Evolutionary conservation across 2,329 filamentous ascomycete species (phyloP).

Genomic region (Aureobasidium sp.): DNA sequence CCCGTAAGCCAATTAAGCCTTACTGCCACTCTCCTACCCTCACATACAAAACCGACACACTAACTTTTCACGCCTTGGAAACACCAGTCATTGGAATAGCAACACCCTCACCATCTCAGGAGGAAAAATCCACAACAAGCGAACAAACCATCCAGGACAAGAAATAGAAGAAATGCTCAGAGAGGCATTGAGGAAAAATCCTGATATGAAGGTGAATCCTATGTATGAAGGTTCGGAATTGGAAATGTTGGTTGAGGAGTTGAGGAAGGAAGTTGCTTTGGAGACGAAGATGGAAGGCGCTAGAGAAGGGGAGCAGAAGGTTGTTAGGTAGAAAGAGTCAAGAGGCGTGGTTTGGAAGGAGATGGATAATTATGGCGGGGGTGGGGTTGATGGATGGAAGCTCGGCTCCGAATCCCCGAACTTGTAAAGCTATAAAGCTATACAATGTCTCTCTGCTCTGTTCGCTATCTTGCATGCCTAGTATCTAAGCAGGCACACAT

Average conservation of each 20-base stretch:
- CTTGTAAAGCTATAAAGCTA: too few relatives aligned
- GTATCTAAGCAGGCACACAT: background rate
- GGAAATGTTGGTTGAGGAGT: background rate
- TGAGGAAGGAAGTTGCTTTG: background rate
- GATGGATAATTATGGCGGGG: too few relatives aligned
- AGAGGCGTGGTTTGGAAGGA: background rate
- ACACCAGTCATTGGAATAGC: too few relatives aligned
- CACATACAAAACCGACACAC: too few relatives aligned
- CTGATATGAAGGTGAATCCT: background rate
- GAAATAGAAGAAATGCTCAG: background rate
- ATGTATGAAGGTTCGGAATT: background rate
- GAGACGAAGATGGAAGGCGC: background rate
- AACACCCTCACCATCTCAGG: too few relatives aligned
- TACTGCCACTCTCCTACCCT: too few relatives aligned
- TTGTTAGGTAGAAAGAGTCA: background rate
- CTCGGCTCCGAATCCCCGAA: too few relatives aligned
- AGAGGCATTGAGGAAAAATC: background rate
- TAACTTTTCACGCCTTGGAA: background rate
- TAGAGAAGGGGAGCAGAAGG: background rate
- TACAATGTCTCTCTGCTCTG: too few relatives aligned
- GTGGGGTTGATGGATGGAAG: too few relatives aligned
- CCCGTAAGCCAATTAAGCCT: background rate
- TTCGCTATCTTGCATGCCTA: too few relatives aligned
- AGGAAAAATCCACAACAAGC: background rate
- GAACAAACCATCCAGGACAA: background rate